Evolutionary conservation across 495 filamentous ascomycete genomes (phyloP).

Genomic region (Wilcoxina mikolae): DNA sequence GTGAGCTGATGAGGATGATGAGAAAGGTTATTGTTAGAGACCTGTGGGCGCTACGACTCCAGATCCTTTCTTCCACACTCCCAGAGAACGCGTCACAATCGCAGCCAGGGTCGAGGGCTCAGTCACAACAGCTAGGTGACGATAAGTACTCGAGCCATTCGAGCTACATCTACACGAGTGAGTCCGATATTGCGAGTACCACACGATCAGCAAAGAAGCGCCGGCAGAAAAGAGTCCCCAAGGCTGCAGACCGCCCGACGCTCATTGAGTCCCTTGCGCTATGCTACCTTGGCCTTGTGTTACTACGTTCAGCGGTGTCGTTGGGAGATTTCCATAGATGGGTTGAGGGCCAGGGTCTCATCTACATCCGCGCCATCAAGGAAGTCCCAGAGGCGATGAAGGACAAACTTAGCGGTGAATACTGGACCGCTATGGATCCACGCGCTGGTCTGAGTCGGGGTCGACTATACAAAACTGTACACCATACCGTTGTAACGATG

Average conservation of each 20-base stretch:
- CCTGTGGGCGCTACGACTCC: conserved; percentile 54
- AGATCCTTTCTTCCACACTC: conserved; percentile 29
- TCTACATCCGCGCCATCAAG: conserved; percentile 32
- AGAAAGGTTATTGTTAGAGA: conserved; percentile 32
- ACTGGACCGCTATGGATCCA: conserved; percentile 43
- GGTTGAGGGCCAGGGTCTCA: conserved; percentile 27
- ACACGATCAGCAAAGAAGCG: conserved; percentile 9
- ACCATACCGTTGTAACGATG: conserved; percentile 47
- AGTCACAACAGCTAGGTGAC: not conserved
- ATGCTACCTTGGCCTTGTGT: conserved; percentile 50
- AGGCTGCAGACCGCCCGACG: conserved; percentile 34
- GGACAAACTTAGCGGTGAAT: conserved; percentile 46
- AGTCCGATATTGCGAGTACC: conserved; percentile 15
- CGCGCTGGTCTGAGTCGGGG: conserved; percentile 30
- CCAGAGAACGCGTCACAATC: not conserved
- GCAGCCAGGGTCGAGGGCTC: not conserved
- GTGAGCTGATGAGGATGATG: not conserved
- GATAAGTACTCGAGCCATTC: conserved; percentile 15
- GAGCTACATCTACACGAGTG: conserved; percentile 23
- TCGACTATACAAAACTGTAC: conserved; percentile 47
- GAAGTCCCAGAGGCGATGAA: conserved; percentile 52
- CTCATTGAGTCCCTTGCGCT: conserved; percentile 49
- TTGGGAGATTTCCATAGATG: conserved; percentile 49
- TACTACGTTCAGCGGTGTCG: conserved; percentile 50
- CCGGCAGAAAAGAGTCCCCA: conserved; percentile 19